Evolutionary conservation across 129 eudicot species (phyloP).

Genomic region (Daucus carota): DNA sequence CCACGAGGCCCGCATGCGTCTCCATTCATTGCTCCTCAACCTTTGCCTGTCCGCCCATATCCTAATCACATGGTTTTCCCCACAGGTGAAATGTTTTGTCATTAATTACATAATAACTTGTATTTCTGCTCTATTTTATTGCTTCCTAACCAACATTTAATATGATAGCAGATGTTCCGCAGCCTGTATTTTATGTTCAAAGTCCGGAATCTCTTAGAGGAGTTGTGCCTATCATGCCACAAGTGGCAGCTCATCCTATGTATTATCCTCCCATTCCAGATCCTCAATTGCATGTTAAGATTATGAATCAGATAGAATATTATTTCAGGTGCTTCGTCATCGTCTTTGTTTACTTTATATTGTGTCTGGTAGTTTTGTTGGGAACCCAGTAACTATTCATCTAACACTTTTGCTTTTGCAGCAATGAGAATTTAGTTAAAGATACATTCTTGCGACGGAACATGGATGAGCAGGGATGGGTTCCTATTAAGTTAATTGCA

Average conservation of each 20-base stretch:
- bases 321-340: slow-evolving; percentile 60
- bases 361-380: neutral
- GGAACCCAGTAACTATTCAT: slow-evolving; percentile 11
- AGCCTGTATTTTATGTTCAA: slow-evolving; percentile 36
- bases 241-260: slow-evolving; percentile 31
- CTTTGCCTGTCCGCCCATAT: slow-evolving; percentile 51
- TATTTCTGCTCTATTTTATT: neutral
- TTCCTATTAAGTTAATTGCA: slow-evolving; percentile 64
- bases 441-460: slow-evolving; percentile 64
- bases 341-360: neutral
- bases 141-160: slow-evolving; percentile 10
- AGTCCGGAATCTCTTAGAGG: slow-evolving; percentile 48
- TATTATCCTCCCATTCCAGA: slow-evolving; percentile 39
- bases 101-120: neutral
- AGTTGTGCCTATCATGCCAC: slow-evolving; percentile 49
- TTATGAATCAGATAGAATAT: slow-evolving; percentile 73
- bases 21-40: slow-evolving; percentile 42
- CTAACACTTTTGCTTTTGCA: slow-evolving; percentile 29
- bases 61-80: slow-evolving; percentile 48
- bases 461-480: slow-evolving; percentile 91
- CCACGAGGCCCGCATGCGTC: slow-evolving; percentile 34
- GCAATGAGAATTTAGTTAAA: slow-evolving; percentile 71
- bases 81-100: slow-evolving; percentile 37
- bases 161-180: slow-evolving; percentile 47
- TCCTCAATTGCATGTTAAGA: slow-evolving; percentile 41